Evolutionary conservation across 345 rosid genomes (phyloP).

Genomic region (Raphanus raphanistrum): DNA sequence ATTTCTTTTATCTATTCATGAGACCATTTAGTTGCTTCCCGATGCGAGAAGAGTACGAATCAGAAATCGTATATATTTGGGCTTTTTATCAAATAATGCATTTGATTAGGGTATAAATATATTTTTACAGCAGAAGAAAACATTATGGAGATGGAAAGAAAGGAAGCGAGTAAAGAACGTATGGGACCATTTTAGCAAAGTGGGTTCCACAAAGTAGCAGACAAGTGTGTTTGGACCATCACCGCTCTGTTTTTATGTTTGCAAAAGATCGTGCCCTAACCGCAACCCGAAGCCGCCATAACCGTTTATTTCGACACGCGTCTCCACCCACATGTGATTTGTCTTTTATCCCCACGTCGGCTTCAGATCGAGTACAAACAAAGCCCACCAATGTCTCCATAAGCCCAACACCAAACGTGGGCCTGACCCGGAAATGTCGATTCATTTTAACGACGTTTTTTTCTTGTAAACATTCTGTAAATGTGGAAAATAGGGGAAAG

Average conservation of each 20-base stretch:
- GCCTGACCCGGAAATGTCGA: not conserved
- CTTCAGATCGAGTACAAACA: not conserved
- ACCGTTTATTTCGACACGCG: slow-evolving; percentile 29
- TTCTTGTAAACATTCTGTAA: not conserved
- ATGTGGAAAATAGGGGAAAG: not conserved
- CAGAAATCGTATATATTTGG: not conserved
- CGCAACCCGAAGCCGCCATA: slow-evolving; percentile 40
- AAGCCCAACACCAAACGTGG: slow-evolving; percentile 18
- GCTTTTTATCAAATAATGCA: not conserved
- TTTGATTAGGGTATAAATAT: not conserved
- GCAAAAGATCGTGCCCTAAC: slow-evolving; percentile 39
- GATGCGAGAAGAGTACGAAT: not conserved
- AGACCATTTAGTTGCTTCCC: not conserved
- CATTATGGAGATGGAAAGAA: slow-evolving; percentile 2
- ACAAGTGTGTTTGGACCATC: slow-evolving; percentile 43
- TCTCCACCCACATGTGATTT: slow-evolving; percentile 35
- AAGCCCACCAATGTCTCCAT: not conserved
- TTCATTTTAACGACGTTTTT: not conserved
- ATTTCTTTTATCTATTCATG: not conserved
- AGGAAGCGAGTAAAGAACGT: not conserved
- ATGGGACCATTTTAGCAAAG: slow-evolving; percentile 8
- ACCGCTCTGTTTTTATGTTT: slow-evolving; percentile 35
- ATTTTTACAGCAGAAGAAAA: not conserved
- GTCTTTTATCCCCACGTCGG: slow-evolving; percentile 16
- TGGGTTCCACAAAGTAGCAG: slow-evolving; percentile 30